Conservation (phyloP, 225 moss, liverwort and hornwort genomes). For the Ulota crispa region DNA sequence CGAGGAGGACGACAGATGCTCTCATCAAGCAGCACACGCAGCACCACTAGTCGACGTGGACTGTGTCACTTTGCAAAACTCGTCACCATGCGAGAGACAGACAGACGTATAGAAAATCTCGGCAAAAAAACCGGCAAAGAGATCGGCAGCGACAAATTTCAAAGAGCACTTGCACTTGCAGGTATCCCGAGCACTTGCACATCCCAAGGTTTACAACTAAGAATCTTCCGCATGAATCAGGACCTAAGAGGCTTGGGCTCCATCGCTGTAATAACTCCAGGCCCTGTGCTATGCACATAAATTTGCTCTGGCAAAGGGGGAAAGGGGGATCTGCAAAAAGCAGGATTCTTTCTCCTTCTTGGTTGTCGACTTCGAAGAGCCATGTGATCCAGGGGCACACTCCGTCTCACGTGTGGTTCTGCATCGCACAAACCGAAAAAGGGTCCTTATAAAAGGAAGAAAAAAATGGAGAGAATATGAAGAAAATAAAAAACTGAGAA, state of each 20-base stretch:
- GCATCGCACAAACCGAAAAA: constrained; percentile 25
- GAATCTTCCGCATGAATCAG: neutral
- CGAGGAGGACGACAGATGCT: neutral
- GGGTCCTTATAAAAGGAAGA: neutral
- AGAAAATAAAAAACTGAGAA: neutral
- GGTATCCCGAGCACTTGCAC: neutral
- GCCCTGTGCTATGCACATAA: neutral
- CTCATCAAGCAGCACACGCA: constrained; percentile 6
- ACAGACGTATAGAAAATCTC: neutral
- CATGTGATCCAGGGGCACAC: constrained; percentile 32
- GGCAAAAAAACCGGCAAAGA: neutral
- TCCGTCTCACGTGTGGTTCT: constrained; percentile 45
- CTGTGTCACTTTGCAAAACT: neutral
- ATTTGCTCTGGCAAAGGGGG: neutral
- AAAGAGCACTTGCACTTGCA: neutral
- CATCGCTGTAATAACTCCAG: neutral
- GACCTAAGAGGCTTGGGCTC: neutral
- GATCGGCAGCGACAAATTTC: neutral
- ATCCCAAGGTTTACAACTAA: neutral
- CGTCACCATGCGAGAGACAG: neutral
- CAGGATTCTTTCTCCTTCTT: constrained; percentile 12
- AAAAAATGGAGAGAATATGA: too few relatives aligned
- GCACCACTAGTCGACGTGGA: neutral
- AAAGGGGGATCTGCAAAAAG: constrained; percentile 2
- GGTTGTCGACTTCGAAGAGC: neutral